Evolutionary conservation across 2,329 filamentous ascomycete genomes (phyloP).

Genomic region (Clonostachys sp.): DNA sequence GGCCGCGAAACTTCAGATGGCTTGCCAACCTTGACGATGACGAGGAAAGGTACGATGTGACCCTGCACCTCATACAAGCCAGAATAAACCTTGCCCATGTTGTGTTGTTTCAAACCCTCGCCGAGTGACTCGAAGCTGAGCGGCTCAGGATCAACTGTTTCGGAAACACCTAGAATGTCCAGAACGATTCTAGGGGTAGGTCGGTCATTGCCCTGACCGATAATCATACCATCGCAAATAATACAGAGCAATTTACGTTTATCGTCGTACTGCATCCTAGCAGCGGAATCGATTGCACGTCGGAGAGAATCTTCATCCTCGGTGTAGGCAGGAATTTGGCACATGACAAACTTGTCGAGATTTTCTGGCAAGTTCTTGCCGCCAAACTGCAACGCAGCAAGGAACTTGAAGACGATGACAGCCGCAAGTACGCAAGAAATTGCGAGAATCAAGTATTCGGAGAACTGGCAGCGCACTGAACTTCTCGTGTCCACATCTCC

Average conservation of each 20-base stretch:
- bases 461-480: conserved; percentile 79
- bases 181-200: conserved; percentile 94
- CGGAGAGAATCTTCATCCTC: conserved; percentile 97
- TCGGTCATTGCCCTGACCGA: conserved; percentile 94
- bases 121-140: conserved; percentile 95
- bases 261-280: conserved; percentile 94
- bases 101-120: conserved; percentile 95
- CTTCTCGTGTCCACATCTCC: conserved; percentile 89
- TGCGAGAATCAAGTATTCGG: conserved; percentile 82
- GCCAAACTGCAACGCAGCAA: conserved; percentile 91
- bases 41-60: conserved; percentile 95
- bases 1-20: conserved; percentile 92
- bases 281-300: conserved; percentile 93
- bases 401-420: conserved; percentile 93
- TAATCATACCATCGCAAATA: conserved; percentile 98
- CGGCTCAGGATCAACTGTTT: conserved; percentile 90
- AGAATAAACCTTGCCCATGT: conserved; percentile 99
- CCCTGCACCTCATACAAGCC: conserved; percentile 96
- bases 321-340: conserved; percentile 94
- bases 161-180: conserved; percentile 92
- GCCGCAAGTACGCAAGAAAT: conserved; percentile 75
- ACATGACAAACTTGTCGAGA: conserved; percentile 97
- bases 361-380: conserved; percentile 90
- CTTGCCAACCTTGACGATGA: conserved; percentile 96
- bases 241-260: conserved; percentile 94